A percentile compares a stretch with the other conserved stretches of the same genome.
These are phyloP conservation scores for Amylocystis lapponica DNA, from an alignment of 768 basidiomycete genomes.

Conservation along the genomic window DNA sequence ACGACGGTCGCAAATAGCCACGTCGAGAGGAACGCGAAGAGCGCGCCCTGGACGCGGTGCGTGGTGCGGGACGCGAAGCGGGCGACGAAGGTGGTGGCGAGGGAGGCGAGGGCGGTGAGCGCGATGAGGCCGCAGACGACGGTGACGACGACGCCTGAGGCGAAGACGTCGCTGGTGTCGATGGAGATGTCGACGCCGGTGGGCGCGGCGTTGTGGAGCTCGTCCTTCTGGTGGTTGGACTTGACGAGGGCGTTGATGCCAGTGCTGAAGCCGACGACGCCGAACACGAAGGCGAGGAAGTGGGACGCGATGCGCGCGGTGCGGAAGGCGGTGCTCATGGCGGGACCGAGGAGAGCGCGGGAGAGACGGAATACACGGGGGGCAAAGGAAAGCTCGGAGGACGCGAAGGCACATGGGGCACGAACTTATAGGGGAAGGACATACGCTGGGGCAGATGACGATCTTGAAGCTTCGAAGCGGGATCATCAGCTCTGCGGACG, in stretches of 20 bases:
- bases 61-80: slow-evolving; percentile 23
- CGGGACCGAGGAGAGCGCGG: no score
- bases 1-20: slow-evolving; percentile 48
- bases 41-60: slow-evolving; percentile 27
- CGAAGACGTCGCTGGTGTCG: slow-evolving; percentile 26
- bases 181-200: slow-evolving; percentile 31
- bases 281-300: slow-evolving; percentile 24
- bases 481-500: no score
- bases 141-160: slow-evolving; percentile 27
- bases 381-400: no score
- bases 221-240: slow-evolving; percentile 33
- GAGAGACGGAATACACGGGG: no score
- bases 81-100: slow-evolving; percentile 29
- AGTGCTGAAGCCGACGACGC: slow-evolving; percentile 22
- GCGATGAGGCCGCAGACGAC: slow-evolving; percentile 24
- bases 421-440: no score
- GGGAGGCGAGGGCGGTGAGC: slow-evolving; percentile 11
- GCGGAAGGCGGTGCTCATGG: slow-evolving; percentile 8
- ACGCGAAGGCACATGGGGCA: no score
- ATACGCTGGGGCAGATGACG: no score
- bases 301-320: slow-evolving; percentile 22
- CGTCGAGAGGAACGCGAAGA: slow-evolving; percentile 35
- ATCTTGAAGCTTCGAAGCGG: no score
- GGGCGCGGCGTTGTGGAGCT: slow-evolving; percentile 26
- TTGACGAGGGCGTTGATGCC: slow-evolving; percentile 30